Evolutionary conservation across 176 grass and related monocot genomes (phyloP).

Genomic region (Chrysopogon serrulatus): DNA sequence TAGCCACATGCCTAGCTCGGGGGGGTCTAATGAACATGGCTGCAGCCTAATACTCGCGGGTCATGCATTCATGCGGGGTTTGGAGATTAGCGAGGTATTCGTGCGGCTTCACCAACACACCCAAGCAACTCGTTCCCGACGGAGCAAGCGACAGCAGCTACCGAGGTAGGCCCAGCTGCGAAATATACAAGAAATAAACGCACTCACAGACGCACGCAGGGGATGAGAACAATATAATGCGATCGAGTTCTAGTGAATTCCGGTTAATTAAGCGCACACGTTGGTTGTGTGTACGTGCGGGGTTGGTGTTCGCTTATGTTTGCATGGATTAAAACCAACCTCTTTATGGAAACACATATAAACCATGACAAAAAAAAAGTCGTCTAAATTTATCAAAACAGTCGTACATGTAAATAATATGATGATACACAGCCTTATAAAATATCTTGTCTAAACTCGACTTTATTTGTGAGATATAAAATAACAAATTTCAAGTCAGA

Average conservation of each 20-base stretch:
- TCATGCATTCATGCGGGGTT: neutral
- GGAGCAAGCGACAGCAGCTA: constrained; percentile 6
- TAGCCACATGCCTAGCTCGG: constrained; percentile 14
- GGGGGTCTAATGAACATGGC: neutral
- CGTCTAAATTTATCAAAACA: too few relatives aligned
- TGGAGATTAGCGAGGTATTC: constrained; percentile 19
- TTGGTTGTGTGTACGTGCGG: constrained; percentile 26
- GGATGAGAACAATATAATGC: neutral
- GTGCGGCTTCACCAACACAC: constrained; percentile 46
- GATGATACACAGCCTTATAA: too few relatives aligned
- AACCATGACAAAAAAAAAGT: too few relatives aligned
- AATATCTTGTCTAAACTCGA: too few relatives aligned
- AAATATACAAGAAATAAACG: neutral
- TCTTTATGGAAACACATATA: too few relatives aligned
- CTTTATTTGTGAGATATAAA: too few relatives aligned
- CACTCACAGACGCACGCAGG: neutral
- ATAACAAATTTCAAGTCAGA: too few relatives aligned
- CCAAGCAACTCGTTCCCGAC: constrained; percentile 46
- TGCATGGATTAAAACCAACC: too few relatives aligned
- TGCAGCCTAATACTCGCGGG: neutral
- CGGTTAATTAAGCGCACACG: neutral
- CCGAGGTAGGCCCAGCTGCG: neutral
- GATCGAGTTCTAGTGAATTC: neutral
- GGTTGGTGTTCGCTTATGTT: constrained; percentile 2
- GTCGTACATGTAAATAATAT: too few relatives aligned